Conservation (phyloP, 2,329 filamentous ascomycete genomes). For the Penicillium sp. region DNA sequence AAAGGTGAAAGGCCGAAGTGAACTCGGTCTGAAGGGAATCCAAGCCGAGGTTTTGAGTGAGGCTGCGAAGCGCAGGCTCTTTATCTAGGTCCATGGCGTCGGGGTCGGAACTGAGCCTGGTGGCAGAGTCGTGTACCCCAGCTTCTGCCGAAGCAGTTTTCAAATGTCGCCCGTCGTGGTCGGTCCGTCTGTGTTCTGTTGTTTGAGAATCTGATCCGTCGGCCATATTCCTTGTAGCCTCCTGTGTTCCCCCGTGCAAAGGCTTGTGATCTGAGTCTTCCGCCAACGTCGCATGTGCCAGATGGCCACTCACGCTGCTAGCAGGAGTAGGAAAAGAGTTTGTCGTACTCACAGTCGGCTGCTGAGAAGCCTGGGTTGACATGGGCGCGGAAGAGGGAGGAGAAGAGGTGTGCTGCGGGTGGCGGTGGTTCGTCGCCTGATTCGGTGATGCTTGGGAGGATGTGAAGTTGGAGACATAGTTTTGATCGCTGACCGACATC, state of each 20-base stretch:
- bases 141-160: constrained; percentile 19
- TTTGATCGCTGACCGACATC: constrained; percentile 55
- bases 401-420: constrained; percentile 46
- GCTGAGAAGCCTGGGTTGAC: constrained; percentile 49
- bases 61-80: constrained; percentile 25
- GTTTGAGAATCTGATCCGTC: constrained; percentile 23
- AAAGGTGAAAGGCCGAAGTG: constrained; percentile 53
- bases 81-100: constrained; percentile 49
- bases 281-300: constrained; percentile 33
- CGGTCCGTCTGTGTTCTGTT: constrained; percentile 38
- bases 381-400: constrained; percentile 48
- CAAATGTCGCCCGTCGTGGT: constrained; percentile 39
- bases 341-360: constrained; percentile 44
- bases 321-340: constrained; percentile 52
- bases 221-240: constrained; percentile 25
- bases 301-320: constrained; percentile 48
- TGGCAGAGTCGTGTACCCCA: constrained; percentile 29
- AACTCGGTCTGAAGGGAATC: constrained; percentile 52
- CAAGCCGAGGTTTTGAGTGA: constrained; percentile 39
- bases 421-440: constrained; percentile 48
- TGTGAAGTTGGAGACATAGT: constrained; percentile 52
- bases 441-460: constrained; percentile 51
- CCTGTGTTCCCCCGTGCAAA: constrained; percentile 29
- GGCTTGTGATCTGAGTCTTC: constrained; percentile 45
- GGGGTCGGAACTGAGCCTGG: constrained; percentile 24